phyloP scores from a whole-genome alignment of 495 filamentous ascomycete genomes.

The Chaetomium tenue region DNA sequence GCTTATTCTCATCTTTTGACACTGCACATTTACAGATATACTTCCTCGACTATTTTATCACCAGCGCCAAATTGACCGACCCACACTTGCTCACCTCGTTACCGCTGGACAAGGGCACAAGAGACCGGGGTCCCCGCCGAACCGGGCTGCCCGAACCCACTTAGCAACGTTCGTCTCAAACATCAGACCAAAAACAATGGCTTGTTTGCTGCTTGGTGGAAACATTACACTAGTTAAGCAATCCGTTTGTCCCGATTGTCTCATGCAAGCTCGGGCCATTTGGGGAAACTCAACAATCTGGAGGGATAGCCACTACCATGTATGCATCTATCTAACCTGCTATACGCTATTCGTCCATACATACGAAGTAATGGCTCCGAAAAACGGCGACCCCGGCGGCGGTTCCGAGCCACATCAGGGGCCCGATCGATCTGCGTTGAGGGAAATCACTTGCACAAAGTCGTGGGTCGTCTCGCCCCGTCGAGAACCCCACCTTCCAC shows the following conservation, averaged over 20 bases:
- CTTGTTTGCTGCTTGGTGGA: background rate
- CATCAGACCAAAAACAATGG: background rate
- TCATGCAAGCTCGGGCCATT: background rate
- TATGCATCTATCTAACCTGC: too few species aligned
- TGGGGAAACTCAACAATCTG: background rate
- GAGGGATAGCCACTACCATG: too few species aligned
- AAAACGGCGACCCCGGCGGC: background rate
- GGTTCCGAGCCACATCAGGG: conserved; percentile 1
- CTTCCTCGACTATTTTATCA: too few species aligned
- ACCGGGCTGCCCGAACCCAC: conserved; percentile 4
- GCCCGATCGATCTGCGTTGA: conserved; percentile 1
- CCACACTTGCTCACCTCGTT: background rate
- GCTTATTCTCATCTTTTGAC: too few species aligned
- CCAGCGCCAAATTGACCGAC: background rate
- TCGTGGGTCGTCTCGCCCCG: background rate
- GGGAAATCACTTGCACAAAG: conserved; percentile 13
- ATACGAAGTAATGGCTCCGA: too few species aligned
- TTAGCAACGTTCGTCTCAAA: too few species aligned
- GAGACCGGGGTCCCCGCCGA: conserved; percentile 2
- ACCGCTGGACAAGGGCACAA: background rate
- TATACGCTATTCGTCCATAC: too few species aligned
- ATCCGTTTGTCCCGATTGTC: conserved; percentile 4
- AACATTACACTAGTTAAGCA: background rate
- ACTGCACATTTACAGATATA: too few species aligned
- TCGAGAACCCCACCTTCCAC: background rate